Evolutionary conservation across 345 rosid genomes (phyloP).

Genomic region (Pelargonium nanum): DNA sequence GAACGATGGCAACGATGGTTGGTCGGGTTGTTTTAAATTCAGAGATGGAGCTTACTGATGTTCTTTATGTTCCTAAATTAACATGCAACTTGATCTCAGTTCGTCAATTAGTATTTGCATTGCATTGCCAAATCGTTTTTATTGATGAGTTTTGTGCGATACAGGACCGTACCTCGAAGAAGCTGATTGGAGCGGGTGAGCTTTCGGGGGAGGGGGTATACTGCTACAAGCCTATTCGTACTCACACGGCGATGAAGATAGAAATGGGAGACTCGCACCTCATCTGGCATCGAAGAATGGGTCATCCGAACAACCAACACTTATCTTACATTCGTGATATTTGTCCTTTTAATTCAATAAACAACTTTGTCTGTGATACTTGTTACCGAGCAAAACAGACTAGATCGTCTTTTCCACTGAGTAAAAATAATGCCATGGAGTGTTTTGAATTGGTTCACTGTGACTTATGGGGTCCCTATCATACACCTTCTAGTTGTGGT

Average conservation of each 20-base stretch:
- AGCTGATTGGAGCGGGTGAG: slow-evolving; percentile 8
- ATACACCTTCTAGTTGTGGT: not conserved
- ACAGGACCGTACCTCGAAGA: slow-evolving; percentile 12
- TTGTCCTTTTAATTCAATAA: not conserved
- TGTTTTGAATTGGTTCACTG: slow-evolving; percentile 2
- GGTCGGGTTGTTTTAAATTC: not conserved
- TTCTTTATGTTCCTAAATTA: slow-evolving; percentile 2
- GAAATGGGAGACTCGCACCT: too few species aligned
- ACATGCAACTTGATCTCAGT: slow-evolving; percentile 7
- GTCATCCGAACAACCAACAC: not conserved
- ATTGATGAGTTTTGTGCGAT: not conserved
- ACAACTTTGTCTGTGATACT: not conserved
- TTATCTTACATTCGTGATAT: not conserved
- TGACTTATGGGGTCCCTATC: not conserved
- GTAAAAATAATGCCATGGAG: not conserved
- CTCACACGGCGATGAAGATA: not conserved
- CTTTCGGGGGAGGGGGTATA: slow-evolving; percentile 7
- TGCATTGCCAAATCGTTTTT: slow-evolving; percentile 5
- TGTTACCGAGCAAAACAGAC: slow-evolving; percentile 11
- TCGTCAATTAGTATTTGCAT: not conserved
- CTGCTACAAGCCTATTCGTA: not conserved
- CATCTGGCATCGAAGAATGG: not conserved
- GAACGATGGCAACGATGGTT: too few species aligned
- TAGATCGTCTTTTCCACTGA: not conserved
- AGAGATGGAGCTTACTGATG: not conserved